phyloP scores from a whole-genome alignment of 495 filamentous ascomycete species.

The Neurospora sp. region DNA sequence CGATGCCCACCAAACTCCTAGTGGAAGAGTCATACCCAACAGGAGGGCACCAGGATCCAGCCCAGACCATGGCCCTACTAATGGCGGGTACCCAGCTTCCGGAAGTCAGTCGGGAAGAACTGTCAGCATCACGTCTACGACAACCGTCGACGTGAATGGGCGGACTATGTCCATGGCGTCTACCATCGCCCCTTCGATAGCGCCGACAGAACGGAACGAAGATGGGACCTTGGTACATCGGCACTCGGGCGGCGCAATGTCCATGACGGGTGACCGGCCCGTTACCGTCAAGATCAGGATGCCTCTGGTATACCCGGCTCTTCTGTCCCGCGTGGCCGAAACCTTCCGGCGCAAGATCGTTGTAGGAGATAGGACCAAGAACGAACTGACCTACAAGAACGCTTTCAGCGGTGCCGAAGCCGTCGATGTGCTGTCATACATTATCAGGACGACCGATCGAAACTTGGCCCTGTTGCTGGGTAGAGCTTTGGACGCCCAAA shows the following conservation, averaged over 20 bases:
- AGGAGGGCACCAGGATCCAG: conserved; percentile 33
- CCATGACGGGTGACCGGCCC: conserved; percentile 38
- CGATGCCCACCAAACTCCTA: conserved; percentile 80
- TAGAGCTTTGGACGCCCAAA: conserved; percentile 90
- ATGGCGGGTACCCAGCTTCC: conserved; percentile 16
- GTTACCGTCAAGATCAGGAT: conserved; percentile 45
- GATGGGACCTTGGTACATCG: conserved; percentile 33
- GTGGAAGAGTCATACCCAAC: conserved; percentile 75
- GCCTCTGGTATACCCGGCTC: conserved; percentile 83
- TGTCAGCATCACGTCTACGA: conserved; percentile 41
- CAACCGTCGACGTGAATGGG: conserved; percentile 26
- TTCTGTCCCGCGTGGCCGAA: conserved; percentile 84
- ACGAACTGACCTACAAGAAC: conserved; percentile 93
- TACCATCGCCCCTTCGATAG: conserved; percentile 32
- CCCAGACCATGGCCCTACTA: conserved; percentile 9
- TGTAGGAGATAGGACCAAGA: conserved; percentile 82
- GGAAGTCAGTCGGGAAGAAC: conserved; percentile 36
- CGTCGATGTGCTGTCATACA: conserved; percentile 86
- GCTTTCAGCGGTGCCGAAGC: conserved; percentile 92
- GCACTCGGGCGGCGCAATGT: conserved; percentile 31
- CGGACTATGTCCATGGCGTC: conserved; percentile 86
- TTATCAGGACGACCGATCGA: conserved; percentile 92
- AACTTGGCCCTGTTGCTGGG: conserved; percentile 93
- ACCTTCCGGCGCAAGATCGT: conserved; percentile 78
- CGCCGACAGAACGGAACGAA: conserved; percentile 23